A percentile compares a stretch with the other conserved stretches of the same genome.
Conservation (phyloP, 176 grass and related monocot genomes). For the bread wheat (Triticum aestivum) region IWGSC_CS_RefSeq_v2.1 NC_057806.1:458435769-458436268, state of each 20-base stretch:
- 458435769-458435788: conserved; percentile 72
- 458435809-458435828: conserved; percentile 82
- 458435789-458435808: conserved; percentile 52
- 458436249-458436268: conserved; percentile 69
- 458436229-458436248: conserved; percentile 71
- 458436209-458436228: conserved; percentile 89
- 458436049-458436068: conserved; percentile 77
- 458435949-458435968: conserved; percentile 28
- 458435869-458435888: conserved; percentile 14
- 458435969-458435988: conserved; percentile 71
- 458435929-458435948: neutral
- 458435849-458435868: conserved; percentile 64
- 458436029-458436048: conserved; percentile 87
- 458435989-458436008: conserved; percentile 78
- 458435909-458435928: conserved; percentile 21
- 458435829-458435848: conserved; percentile 81
- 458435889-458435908: conserved; percentile 2
- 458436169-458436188: conserved; percentile 80
- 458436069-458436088: conserved; percentile 84
- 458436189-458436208: conserved; percentile 82
- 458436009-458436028: conserved; percentile 72
- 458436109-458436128: conserved; percentile 53
- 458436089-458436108: conserved; percentile 58
- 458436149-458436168: conserved; percentile 65
- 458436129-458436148: conserved; percentile 71